Evolutionary conservation across 495 filamentous ascomycete species (phyloP), one percentile per base, ranked within the genome.

Genomic region (Pyrenula aspistea): DNA sequence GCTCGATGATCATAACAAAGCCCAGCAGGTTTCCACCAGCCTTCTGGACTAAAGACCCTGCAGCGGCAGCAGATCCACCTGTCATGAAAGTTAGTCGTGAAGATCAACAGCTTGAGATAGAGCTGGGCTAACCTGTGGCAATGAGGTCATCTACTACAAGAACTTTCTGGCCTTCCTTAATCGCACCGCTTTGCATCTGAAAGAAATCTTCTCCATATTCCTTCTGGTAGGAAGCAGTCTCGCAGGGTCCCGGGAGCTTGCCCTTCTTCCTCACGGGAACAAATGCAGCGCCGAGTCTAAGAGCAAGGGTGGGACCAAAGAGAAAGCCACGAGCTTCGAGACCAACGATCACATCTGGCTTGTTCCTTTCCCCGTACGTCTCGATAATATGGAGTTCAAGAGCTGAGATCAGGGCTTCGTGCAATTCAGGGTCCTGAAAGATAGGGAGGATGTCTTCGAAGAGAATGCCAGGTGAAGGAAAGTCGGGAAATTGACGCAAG

Each of bases 371-470:
- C 2, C 69, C 67, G 63, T 74, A 73, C 58, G 64, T 64, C 53
- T 79, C 72, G 58, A 76, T 68, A 56, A 95, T 76, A 64, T 95
- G 88, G 61, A 96, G 79, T 69, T 95, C 88, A 57, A 97, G 83
- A 21, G 89, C 92, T 61, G 85, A 84, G 63, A 97, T 73, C 23
- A 99, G 84, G 23, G 82, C 76, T 56, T 77, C 75, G 72, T 96
- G 93, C 53, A 90, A 73, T 23, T 68, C 64, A n/a, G 83, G 81
- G 61, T 88, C 77, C 68, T 86, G 84, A 77, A 99, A 99, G 62
- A 99, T 85, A 25, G 93, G 94, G 58, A 99, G 83, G 73, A 99
- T 96, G 72, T 99, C 94, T 79, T 96, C 89, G 73, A 99, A 99
- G 56, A 95, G 79, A 67, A 99, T 91, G 68, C 94, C 94, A 3